phyloP scores from a whole-genome alignment of 495 filamentous ascomycete genomes.

The Bombardia bombarda region DNA sequence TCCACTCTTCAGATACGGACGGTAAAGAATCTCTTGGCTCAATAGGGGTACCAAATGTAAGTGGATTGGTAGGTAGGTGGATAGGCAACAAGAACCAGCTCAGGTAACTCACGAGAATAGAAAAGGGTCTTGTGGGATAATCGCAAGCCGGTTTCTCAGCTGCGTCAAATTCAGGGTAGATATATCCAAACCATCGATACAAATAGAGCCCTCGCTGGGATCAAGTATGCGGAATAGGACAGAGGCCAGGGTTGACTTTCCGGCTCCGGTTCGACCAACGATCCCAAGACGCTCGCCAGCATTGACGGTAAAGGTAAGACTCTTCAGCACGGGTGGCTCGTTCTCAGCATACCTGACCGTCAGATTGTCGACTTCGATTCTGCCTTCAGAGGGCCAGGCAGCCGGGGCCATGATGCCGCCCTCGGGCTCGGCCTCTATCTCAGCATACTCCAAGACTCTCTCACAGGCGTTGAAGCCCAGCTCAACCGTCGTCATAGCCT shows the following conservation, averaged over 20 bases:
- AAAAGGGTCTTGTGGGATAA: constrained; percentile 50
- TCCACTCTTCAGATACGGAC: too few species aligned
- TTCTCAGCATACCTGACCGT: constrained; percentile 32
- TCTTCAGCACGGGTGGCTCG: constrained; percentile 35
- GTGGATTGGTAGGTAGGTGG: neutral
- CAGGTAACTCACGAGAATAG: constrained; percentile 36
- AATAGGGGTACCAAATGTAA: too few species aligned
- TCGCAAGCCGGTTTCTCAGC: constrained; percentile 40
- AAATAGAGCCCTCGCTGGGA: constrained; percentile 31
- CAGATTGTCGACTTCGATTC: constrained; percentile 31
- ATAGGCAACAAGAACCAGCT: neutral
- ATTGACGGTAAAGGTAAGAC: constrained; percentile 32
- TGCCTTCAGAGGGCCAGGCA: constrained; percentile 37
- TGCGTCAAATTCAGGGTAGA: constrained; percentile 36
- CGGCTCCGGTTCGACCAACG: constrained; percentile 43
- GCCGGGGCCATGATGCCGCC: constrained; percentile 27
- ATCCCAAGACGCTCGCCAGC: constrained; percentile 38
- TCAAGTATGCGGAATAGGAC: constrained; percentile 45
- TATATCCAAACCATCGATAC: constrained; percentile 45
- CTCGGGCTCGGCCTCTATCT: constrained; percentile 26
- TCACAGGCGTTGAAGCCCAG: constrained; percentile 33
- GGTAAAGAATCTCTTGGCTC: too few species aligned
- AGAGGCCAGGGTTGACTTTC: constrained; percentile 36
- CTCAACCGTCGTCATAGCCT: constrained; percentile 43
- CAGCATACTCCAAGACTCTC: constrained; percentile 30